Evolutionary conservation across 805 yeast genomes (phyloP).

Genomic region (Danielia oregonensis): DNA sequence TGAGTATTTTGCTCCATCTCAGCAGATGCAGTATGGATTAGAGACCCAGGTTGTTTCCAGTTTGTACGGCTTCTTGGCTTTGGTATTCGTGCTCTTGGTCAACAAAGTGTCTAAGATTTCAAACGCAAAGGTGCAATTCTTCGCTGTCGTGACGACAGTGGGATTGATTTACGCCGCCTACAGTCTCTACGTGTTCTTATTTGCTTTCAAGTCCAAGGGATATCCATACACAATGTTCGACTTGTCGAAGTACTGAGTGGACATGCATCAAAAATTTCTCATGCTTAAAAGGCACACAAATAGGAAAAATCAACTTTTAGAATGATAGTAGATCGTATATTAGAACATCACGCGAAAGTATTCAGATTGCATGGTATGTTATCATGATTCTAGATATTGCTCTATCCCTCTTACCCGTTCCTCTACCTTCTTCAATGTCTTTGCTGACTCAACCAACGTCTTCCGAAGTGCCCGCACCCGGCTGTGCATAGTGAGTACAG

Average conservation of each 20-base stretch:
- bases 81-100: slow-evolving; percentile 55
- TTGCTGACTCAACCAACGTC: slow-evolving; percentile 24
- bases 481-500: slow-evolving; percentile 16
- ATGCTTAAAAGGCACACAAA: neutral
- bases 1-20: slow-evolving; percentile 10
- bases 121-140: slow-evolving; percentile 43
- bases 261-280: slow-evolving; percentile 1
- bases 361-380: too few relatives aligned
- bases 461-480: slow-evolving; percentile 29
- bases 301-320: neutral
- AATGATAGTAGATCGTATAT: neutral
- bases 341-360: too few relatives aligned
- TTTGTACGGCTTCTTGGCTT: slow-evolving; percentile 65
- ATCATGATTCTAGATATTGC: too few relatives aligned
- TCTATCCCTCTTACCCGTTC: slow-evolving; percentile 20
- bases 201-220: slow-evolving; percentile 64
- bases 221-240: slow-evolving; percentile 68
- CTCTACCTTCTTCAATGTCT: slow-evolving; percentile 36
- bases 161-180: slow-evolving; percentile 50
- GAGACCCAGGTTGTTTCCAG: slow-evolving; percentile 86
- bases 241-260: slow-evolving; percentile 3
- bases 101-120: slow-evolving; percentile 50
- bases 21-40: slow-evolving; percentile 66
- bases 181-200: slow-evolving; percentile 62
- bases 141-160: slow-evolving; percentile 45